phyloP scores from a whole-genome alignment of 148 eudicot genomes.

The Camellia japonica region DNA sequence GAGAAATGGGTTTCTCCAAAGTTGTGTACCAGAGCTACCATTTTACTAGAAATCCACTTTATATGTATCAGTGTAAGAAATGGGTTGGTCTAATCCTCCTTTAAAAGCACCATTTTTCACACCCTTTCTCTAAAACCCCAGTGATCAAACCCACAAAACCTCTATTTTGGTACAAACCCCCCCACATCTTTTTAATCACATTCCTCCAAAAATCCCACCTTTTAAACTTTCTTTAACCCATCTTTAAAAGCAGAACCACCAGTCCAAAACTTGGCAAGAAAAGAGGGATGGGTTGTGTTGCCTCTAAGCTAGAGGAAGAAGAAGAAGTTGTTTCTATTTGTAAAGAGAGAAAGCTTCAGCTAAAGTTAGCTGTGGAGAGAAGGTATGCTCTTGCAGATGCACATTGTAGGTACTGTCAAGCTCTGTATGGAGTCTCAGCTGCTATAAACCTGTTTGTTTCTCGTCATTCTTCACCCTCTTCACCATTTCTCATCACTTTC shows the following conservation, averaged over 20 bases:
- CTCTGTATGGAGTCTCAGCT: constrained; percentile 80
- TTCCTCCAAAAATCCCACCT: constrained; percentile 31
- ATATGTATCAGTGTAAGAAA: neutral
- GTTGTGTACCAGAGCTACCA: constrained; percentile 16
- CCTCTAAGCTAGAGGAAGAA: constrained; percentile 81
- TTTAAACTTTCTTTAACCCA: constrained; percentile 19
- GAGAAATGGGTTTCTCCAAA: constrained; percentile 26
- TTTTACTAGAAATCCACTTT: constrained; percentile 10
- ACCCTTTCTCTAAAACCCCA: constrained; percentile 30
- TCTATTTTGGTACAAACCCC: constrained; percentile 17
- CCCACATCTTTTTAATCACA: neutral
- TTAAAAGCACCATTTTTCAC: constrained; percentile 15
- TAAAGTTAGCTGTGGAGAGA: constrained; percentile 81
- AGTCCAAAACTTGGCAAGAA: neutral
- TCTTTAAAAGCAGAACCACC: constrained; percentile 17
- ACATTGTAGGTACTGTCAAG: constrained; percentile 72
- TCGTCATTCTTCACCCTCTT: constrained; percentile 70
- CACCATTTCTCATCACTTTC: constrained; percentile 72
- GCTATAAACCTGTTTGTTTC: constrained; percentile 82
- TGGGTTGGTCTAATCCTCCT: constrained; percentile 20
- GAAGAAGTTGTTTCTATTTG: constrained; percentile 85
- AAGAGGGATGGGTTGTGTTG: constrained; percentile 74
- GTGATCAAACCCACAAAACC: constrained; percentile 23
- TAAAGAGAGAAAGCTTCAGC: constrained; percentile 68
- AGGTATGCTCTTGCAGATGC: constrained; percentile 86